Conservation (phyloP, 208 protist species). For the Crithidia bombi region DNA sequence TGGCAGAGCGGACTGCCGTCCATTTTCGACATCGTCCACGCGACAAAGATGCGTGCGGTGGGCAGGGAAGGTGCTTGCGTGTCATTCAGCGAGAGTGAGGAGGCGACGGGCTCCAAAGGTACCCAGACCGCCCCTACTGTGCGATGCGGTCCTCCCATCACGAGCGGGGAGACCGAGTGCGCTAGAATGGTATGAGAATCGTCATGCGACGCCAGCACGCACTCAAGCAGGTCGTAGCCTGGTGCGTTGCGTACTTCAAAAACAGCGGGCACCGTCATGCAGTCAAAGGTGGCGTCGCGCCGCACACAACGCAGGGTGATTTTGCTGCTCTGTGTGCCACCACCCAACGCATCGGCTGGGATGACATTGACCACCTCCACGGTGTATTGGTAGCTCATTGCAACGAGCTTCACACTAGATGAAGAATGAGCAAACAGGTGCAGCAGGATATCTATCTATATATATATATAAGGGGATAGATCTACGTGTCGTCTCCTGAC, state of each 20-base stretch:
- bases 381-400: slow-evolving; percentile 31
- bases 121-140: slow-evolving; percentile 31
- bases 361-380: slow-evolving; percentile 39
- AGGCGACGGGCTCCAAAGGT: slow-evolving; percentile 1
- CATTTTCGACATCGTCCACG: slow-evolving; percentile 27
- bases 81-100: neutral
- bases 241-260: slow-evolving; percentile 34
- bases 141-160: slow-evolving; percentile 30
- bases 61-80: neutral
- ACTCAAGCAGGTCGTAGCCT: slow-evolving; percentile 18
- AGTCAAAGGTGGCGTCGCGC: slow-evolving; percentile 27
- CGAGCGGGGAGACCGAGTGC: neutral
- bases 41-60: slow-evolving; percentile 17
- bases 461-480: slow-evolving; percentile 26
- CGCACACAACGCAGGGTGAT: slow-evolving; percentile 21
- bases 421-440: neutral
- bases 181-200: slow-evolving; percentile 2
- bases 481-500: too few relatives aligned
- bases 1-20: slow-evolving; percentile 7
- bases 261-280: slow-evolving; percentile 9
- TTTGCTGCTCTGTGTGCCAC: neutral
- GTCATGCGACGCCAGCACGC: slow-evolving; percentile 8
- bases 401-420: too few relatives aligned
- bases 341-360: slow-evolving; percentile 2
- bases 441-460: slow-evolving; percentile 3